Conservation (phyloP, 768 basidiomycete species). For the Holtermanniella nyarrowii region DNA sequence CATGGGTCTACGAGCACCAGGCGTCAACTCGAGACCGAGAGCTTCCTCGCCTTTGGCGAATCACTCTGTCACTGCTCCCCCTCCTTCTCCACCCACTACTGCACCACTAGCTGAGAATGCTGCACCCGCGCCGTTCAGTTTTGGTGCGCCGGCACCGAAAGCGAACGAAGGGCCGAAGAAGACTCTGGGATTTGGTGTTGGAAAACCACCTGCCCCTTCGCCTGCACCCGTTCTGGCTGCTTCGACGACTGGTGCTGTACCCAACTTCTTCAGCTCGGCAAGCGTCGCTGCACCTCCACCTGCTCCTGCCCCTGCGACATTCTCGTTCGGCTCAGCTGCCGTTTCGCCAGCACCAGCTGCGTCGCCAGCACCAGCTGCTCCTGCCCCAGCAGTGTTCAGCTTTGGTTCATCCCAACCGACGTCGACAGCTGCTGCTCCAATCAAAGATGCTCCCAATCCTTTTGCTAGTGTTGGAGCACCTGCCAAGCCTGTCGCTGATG, state of each 20-base stretch:
- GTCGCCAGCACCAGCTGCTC: background rate
- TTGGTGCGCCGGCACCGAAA: background rate
- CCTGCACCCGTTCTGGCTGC: no score
- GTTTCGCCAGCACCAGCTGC: background rate
- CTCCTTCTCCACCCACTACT: background rate
- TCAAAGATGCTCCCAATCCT: background rate
- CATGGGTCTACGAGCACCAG: conserved; percentile 16
- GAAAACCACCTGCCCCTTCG: background rate
- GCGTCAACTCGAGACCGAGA: conserved; percentile 20
- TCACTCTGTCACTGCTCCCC: background rate
- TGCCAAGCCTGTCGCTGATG: background rate
- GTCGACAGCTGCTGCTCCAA: background rate
- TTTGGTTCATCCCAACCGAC: background rate
- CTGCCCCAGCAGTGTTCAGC: background rate
- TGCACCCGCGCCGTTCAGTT: background rate
- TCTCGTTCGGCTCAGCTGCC: background rate
- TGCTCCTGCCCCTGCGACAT: background rate
- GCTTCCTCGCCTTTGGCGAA: conserved; percentile 32
- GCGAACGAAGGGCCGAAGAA: background rate
- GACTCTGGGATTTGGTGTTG: background rate
- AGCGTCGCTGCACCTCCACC: background rate
- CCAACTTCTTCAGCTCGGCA: background rate
- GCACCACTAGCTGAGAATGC: background rate
- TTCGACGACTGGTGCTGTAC: background rate
- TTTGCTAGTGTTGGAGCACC: background rate